Percentiles rank a stretch among this genome's conserved stretches.
phyloP scores from a whole-genome alignment of 1,284 basidiomycete species.

The Thelephora terrestris region DNA sequence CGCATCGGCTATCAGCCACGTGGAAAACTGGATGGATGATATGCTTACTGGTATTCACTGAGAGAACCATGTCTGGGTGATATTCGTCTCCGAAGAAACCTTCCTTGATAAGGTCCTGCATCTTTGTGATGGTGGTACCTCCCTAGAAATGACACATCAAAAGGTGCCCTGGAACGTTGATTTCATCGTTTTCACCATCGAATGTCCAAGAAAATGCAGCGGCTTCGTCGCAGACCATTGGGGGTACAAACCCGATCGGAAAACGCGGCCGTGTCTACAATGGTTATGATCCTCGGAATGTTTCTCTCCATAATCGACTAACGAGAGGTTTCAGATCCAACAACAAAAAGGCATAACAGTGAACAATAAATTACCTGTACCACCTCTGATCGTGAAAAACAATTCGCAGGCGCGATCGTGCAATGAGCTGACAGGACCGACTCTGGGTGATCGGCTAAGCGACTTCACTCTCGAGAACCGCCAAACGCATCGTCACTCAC shows the following conservation, averaged over 20 bases:
- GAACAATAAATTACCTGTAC: conserved; percentile 26
- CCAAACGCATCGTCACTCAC: conserved; percentile 16
- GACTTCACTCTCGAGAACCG: neutral
- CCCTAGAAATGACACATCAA: conserved; percentile 23
- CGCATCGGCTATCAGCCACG: conserved; percentile 1
- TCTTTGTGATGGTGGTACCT: conserved; percentile 38
- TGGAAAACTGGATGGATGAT: neutral
- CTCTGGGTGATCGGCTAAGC: conserved; percentile 20
- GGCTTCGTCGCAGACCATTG: conserved; percentile 34
- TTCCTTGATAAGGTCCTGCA: conserved; percentile 31
- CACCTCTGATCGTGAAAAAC: conserved; percentile 41
- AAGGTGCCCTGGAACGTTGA: neutral
- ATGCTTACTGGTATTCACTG: conserved; percentile 31
- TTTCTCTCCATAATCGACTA: conserved; percentile 32
- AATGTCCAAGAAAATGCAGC: conserved; percentile 46
- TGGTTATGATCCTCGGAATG: conserved; percentile 29
- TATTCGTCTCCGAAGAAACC: conserved; percentile 31
- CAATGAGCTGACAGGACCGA: conserved; percentile 43
- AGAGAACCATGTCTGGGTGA: conserved; percentile 37
- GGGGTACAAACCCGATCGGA: conserved; percentile 34
- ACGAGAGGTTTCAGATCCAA: neutral
- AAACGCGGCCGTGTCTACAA: conserved; percentile 33
- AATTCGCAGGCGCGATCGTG: conserved; percentile 52
- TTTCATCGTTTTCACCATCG: conserved; percentile 27
- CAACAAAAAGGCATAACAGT: too few species aligned